Evolutionary conservation across 75 land plant genomes (phyloP), one percentile per base, ranked within the genome.

Genomic region (Larix kaempferi): DNA sequence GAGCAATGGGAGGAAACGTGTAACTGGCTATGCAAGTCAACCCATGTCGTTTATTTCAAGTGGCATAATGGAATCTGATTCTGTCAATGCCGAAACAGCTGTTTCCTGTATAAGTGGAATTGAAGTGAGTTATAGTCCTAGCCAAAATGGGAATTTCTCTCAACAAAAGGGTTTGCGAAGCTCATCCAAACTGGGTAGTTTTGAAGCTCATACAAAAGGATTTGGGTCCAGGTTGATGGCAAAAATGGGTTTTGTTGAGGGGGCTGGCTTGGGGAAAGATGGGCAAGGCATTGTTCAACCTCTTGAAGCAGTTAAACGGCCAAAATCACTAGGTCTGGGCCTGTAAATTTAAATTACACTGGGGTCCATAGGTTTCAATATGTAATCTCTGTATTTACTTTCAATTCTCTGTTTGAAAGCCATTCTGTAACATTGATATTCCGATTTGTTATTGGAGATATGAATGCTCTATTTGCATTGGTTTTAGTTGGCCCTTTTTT

Each of bases 191-290:
- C 5, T 86, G 35, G 96, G 92, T 26, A 59, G 81, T 13, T 98
- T 98, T 85, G 99, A 98, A 84, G 90, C 76, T 72, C 99, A 97
- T 64, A 97, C 98, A 0, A 95, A 82, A 77, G 98, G 98, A 6
- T 97, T 97, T 80, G 98, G 98, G 23, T 97, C 99, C 11, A 92
- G 86, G 78, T 91, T 90, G 88, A 78, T 90, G 91, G 87, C 87
- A 22, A 88, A 88, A 74, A 90, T 90, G 91, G 91, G 91, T n/a
- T 90, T 89, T 76, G 84, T 89, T 3, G 94, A 92, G 84, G 99
- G 99, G 10, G 74, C 57, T 41, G 99, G 99, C 14, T 76, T 96
- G 74, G 99, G 99, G 4, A 92, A 84, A 78, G 90, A 90, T 76
- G 88, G 86, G 2, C 93, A 94, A 82, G 99, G 98, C 4, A 94